phyloP scores from a whole-genome alignment of 805 yeast genomes.

The Nakazawaea laoshanensis region DNA sequence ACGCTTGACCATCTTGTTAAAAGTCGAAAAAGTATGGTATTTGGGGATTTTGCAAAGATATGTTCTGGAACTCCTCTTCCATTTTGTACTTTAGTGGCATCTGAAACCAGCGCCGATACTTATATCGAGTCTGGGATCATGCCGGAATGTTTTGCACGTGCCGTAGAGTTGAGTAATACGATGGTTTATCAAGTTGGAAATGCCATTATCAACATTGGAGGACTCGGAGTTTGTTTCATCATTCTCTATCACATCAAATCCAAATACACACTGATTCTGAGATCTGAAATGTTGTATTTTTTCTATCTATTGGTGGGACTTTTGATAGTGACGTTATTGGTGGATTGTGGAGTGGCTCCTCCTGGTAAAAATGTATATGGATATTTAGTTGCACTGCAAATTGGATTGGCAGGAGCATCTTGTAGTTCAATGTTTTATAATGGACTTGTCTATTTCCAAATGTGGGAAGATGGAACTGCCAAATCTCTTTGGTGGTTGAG shows the following conservation, averaged over 20 bases:
- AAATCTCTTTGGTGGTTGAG: constrained; percentile 53
- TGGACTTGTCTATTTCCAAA: constrained; percentile 77
- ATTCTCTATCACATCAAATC: constrained; percentile 71
- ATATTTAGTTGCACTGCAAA: constrained; percentile 76
- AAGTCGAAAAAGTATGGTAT: too few relatives aligned
- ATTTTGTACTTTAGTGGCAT: constrained; percentile 65
- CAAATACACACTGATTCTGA: constrained; percentile 92
- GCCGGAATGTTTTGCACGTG: constrained; percentile 76
- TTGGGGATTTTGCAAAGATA: constrained; percentile 56
- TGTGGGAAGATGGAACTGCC: constrained; percentile 91
- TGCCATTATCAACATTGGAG: constrained; percentile 76
- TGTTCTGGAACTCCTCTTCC: constrained; percentile 71
- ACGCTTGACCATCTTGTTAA: too few relatives aligned
- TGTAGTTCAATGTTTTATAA: constrained; percentile 63
- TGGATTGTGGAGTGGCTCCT: constrained; percentile 90
- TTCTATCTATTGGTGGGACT: constrained; percentile 53
- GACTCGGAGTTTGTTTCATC: constrained; percentile 54
- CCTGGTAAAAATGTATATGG: constrained; percentile 71
- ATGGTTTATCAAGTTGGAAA: constrained; percentile 84
- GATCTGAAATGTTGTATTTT: constrained; percentile 75
- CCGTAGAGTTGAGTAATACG: constrained; percentile 85
- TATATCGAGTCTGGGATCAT: constrained; percentile 50
- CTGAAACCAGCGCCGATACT: constrained; percentile 26
- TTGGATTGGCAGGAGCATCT: constrained; percentile 64
- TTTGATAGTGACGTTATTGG: constrained; percentile 60